Evolutionary conservation across 2,329 filamentous ascomycete genomes (phyloP).

Genomic region (Hirsutella rhossiliensis): DNA sequence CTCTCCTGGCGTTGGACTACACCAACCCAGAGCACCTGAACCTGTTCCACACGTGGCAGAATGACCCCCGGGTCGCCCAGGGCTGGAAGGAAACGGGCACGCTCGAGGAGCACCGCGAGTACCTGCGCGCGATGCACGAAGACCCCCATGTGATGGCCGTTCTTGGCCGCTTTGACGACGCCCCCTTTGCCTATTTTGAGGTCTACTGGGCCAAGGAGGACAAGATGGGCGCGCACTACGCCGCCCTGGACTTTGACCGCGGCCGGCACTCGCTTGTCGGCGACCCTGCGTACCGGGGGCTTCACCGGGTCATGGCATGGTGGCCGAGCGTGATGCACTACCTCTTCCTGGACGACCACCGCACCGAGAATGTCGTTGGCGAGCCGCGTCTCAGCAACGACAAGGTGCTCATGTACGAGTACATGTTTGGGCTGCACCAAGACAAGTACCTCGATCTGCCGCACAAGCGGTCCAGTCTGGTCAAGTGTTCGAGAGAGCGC

Average conservation of each 20-base stretch:
- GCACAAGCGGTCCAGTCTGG: slow-evolving; percentile 58
- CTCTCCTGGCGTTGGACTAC: slow-evolving; percentile 61
- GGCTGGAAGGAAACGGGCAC: slow-evolving; percentile 74
- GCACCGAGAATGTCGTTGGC: slow-evolving; percentile 45
- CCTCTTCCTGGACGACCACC: slow-evolving; percentile 47
- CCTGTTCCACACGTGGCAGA: slow-evolving; percentile 75
- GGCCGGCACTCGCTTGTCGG: slow-evolving; percentile 48
- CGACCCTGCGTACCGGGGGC: slow-evolving; percentile 46
- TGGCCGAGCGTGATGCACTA: slow-evolving; percentile 52
- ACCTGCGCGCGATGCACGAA: slow-evolving; percentile 54
- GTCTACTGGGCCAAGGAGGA: slow-evolving; percentile 64
- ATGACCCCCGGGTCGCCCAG: slow-evolving; percentile 67
- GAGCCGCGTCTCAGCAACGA: slow-evolving; percentile 63
- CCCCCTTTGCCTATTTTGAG: slow-evolving; percentile 67
- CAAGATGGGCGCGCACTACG: slow-evolving; percentile 42
- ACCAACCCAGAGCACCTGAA: slow-evolving; percentile 48
- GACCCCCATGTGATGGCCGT: slow-evolving; percentile 62
- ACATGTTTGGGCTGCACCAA: slow-evolving; percentile 60
- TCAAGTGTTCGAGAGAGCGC: slow-evolving; percentile 51
- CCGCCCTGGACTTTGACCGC: slow-evolving; percentile 42
- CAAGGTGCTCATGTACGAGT: slow-evolving; percentile 61
- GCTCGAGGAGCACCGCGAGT: slow-evolving; percentile 60
- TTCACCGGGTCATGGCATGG: slow-evolving; percentile 49
- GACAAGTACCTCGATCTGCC: slow-evolving; percentile 63
- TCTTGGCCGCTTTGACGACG: slow-evolving; percentile 59